A percentile compares a stretch with the other conserved stretches of the same genome.
These are phyloP conservation scores for Luffa acutangula DNA, from an alignment of 306 rosid species.

Conservation along the genomic window DNA sequence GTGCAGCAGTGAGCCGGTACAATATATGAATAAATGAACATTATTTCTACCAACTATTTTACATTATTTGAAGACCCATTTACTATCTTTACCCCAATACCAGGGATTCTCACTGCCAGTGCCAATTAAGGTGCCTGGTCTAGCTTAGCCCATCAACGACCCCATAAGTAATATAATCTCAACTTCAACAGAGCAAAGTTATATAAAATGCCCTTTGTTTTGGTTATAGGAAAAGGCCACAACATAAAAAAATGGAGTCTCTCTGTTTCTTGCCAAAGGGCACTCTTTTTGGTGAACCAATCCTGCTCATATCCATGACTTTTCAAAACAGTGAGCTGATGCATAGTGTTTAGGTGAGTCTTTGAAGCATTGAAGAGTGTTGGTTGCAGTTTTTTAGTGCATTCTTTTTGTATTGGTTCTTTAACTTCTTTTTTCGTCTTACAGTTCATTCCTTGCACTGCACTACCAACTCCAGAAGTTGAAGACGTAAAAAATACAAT, in stretches of 20 bases:
- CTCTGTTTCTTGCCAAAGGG: not conserved
- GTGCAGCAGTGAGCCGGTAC: not conserved
- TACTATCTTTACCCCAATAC: not conserved
- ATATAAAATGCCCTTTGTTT: not conserved
- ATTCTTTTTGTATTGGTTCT: not conserved
- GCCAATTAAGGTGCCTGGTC: not conserved
- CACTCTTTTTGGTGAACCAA: not conserved
- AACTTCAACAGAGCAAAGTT: not conserved
- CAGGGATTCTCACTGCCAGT: not conserved
- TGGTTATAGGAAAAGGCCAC: not conserved
- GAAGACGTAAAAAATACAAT: not conserved
- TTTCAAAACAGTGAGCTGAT: not conserved
- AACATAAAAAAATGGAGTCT: not conserved
- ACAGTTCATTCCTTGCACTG: constrained; percentile 2
- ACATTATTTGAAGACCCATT: constrained; percentile 4
- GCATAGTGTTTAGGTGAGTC: not conserved
- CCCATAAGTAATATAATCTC: not conserved
- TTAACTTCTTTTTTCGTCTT: not conserved
- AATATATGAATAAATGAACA: not conserved
- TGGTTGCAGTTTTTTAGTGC: not conserved
- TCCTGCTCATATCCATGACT: not conserved
- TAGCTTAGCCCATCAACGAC: not conserved
- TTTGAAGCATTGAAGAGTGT: constrained; percentile 10
- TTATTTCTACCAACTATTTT: constrained; percentile 6
- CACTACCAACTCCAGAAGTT: not conserved